A percentile compares a stretch with the other conserved stretches of the same genome.
Evolutionary conservation across 768 basidiomycete genomes (phyloP).

Genomic region (Boletus vinaceobasis): DNA sequence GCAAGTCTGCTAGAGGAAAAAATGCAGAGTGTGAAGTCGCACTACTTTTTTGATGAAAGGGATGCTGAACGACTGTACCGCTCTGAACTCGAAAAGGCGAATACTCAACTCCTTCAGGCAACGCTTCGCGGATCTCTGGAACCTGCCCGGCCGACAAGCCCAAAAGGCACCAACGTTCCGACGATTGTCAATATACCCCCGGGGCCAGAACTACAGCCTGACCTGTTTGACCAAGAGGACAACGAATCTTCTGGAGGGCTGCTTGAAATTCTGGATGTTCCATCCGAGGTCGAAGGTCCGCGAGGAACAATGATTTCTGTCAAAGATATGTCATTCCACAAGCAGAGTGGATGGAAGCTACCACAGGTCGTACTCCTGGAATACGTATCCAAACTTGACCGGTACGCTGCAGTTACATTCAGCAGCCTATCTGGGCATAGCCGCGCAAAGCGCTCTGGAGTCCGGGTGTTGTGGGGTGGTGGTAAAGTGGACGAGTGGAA

Average conservation of each 20-base stretch:
- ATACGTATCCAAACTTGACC: constrained; percentile 62
- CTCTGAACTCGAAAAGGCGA: constrained; percentile 49
- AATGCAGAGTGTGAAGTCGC: constrained; percentile 44
- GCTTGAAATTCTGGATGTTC: constrained; percentile 69
- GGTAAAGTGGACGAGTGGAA: constrained; percentile 59
- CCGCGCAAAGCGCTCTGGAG: constrained; percentile 68
- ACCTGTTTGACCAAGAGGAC: constrained; percentile 54
- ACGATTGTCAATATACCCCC: background rate
- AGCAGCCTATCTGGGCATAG: constrained; percentile 61
- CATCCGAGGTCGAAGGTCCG: constrained; percentile 52
- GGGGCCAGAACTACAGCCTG: constrained; percentile 19
- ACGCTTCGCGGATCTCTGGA: constrained; percentile 33
- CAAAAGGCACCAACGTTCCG: background rate
- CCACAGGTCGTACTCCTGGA: constrained; percentile 74
- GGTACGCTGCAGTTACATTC: constrained; percentile 74
- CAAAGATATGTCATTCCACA: constrained; percentile 77
- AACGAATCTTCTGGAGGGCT: constrained; percentile 57
- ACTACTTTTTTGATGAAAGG: constrained; percentile 69
- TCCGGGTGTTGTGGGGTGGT: constrained; percentile 73
- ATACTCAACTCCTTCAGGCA: constrained; percentile 43
- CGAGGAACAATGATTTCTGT: constrained; percentile 51
- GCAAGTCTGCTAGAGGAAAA: constrained; percentile 42
- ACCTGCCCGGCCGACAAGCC: background rate
- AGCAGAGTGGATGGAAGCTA: constrained; percentile 77
- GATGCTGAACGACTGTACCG: constrained; percentile 61